phyloP scores from a whole-genome alignment of 1,139 yeast species.

The Candida mesenterica region DNA sequence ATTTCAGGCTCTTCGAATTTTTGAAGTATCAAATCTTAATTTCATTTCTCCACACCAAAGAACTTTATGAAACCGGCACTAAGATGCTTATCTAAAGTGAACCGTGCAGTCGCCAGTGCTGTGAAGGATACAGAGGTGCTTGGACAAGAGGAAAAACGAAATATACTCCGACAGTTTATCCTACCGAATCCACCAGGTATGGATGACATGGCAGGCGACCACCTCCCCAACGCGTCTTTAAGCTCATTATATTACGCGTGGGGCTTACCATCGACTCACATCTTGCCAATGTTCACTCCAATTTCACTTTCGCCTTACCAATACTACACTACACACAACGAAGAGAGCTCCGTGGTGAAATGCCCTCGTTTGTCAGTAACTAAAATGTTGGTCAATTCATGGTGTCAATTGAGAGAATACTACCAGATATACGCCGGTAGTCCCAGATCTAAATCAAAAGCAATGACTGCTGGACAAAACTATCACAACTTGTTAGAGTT shows the following conservation, averaged over 20 bases:
- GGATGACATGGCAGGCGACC: conserved; percentile 1
- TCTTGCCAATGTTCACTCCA: conserved; percentile 13
- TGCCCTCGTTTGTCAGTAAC: conserved; percentile 25
- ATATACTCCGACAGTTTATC: conserved; percentile 10
- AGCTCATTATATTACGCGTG: conserved; percentile 12
- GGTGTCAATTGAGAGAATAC: conserved; percentile 26
- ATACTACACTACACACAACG: conserved; percentile 17
- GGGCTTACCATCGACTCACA: conserved; percentile 8
- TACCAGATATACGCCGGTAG: conserved; percentile 22
- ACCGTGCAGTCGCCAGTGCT: not conserved
- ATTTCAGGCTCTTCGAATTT: too few species aligned
- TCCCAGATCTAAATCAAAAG: conserved; percentile 8
- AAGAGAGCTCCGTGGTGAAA: conserved; percentile 15
- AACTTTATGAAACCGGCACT: not conserved
- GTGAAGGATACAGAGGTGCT: too few species aligned
- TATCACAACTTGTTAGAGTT: conserved; percentile 14
- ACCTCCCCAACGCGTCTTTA: conserved; percentile 5
- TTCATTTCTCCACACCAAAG: too few species aligned
- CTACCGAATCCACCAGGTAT: conserved; percentile 3
- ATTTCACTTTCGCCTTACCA: conserved; percentile 15
- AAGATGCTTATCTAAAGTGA: not conserved
- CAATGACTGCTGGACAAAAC: conserved; percentile 12
- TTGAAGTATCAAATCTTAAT: too few species aligned
- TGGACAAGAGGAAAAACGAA: conserved; percentile 1
- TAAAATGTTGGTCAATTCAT: conserved; percentile 20